A percentile compares a stretch with the other conserved stretches of the same genome.
Evolutionary conservation across 1,284 basidiomycete species (phyloP).

Genomic region (Rhodofomes roseus): DNA sequence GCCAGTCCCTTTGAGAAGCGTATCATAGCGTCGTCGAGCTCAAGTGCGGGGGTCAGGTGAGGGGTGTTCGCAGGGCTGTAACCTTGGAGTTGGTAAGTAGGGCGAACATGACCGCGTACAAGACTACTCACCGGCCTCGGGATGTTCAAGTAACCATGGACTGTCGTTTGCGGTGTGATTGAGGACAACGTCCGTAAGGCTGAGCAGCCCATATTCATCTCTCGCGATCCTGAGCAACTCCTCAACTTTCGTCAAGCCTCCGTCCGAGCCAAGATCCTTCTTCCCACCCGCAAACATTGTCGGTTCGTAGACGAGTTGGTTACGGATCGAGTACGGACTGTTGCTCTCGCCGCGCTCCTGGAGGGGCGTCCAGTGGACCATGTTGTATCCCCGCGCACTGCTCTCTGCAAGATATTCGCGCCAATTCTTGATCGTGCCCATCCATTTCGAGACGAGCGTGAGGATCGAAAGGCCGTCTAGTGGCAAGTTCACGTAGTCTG

Average conservation of each 20-base stretch:
- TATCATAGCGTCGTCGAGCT: constrained; percentile 82
- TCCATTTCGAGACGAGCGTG: constrained; percentile 94
- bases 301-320: constrained; percentile 81
- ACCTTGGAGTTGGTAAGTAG: constrained; percentile 41
- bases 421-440: constrained; percentile 83
- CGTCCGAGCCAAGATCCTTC: constrained; percentile 42
- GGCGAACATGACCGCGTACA: neutral
- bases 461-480: constrained; percentile 85
- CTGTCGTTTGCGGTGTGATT: constrained; percentile 95
- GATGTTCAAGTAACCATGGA: constrained; percentile 87
- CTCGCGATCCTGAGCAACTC: constrained; percentile 65
- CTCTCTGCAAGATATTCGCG: constrained; percentile 76
- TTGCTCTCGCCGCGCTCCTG: constrained; percentile 86
- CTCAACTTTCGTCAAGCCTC: constrained; percentile 54
- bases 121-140: constrained; percentile 76
- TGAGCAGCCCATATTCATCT: constrained; percentile 84
- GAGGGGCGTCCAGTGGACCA: constrained; percentile 93
- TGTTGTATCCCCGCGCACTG: constrained; percentile 87
- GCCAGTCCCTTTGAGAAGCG: constrained; percentile 71
- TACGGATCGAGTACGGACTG: constrained; percentile 88
- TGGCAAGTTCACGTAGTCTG: constrained; percentile 62
- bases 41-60: constrained; percentile 83
- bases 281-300: constrained; percentile 56
- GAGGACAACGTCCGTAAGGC: constrained; percentile 89
- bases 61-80: constrained; percentile 88